Conservation (phyloP, 75 land plant genomes). For the Pinus albicaulis region DNA sequence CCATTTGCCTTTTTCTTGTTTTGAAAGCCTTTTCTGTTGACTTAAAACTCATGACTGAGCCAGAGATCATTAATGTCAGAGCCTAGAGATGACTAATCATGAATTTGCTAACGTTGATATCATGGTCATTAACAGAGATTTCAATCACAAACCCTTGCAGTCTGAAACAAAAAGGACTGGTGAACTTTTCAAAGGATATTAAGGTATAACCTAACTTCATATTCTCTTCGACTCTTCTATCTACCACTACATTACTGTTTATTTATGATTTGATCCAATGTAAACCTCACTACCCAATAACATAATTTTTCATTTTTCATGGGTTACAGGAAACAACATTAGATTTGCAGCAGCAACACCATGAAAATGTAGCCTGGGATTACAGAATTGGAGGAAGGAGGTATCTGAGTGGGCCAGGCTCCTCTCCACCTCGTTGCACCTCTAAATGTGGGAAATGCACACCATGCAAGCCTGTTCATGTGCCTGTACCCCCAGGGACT, state of each 20-base stretch:
- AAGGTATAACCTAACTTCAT: not conserved
- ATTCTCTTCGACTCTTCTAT: no score
- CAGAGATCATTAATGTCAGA: not conserved
- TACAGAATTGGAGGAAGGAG: constrained; percentile 9
- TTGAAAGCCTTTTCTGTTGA: not conserved
- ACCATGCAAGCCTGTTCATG: constrained; percentile 63
- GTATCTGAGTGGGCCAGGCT: constrained; percentile 45
- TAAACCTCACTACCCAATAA: no score
- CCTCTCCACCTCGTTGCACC: constrained; percentile 59
- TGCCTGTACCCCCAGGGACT: constrained; percentile 57
- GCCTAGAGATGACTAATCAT: not conserved
- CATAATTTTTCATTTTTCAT: not conserved
- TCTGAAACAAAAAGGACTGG: not conserved
- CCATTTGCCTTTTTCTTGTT: not conserved
- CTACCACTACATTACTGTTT: no score
- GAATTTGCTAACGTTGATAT: not conserved
- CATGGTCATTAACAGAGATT: constrained; percentile 1
- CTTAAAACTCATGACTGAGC: not conserved
- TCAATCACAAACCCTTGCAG: not conserved
- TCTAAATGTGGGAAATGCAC: constrained; percentile 59
- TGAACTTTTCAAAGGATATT: not conserved
- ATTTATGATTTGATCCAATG: not conserved
- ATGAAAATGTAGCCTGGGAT: not conserved
- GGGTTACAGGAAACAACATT: not conserved
- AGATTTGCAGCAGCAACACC: constrained; percentile 5